Base-by-base conservation (phyloP, 768 basidiomycete species). In the Trametes punicea region DNA sequence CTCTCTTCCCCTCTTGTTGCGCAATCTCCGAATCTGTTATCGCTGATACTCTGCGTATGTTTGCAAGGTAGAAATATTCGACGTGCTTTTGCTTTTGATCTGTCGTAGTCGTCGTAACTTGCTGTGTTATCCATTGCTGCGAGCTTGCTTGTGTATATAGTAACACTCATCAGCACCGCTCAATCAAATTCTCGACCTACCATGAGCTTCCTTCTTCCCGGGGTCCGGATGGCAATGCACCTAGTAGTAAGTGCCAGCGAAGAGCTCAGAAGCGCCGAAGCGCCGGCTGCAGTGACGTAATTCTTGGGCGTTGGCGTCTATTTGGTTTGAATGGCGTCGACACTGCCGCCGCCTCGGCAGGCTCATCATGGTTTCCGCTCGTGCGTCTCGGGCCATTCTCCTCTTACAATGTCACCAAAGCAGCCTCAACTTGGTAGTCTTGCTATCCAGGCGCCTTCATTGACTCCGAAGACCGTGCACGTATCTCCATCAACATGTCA, bases 401-500 rank as follows among this genome's bases (percentile, higher is more conserved):
- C 33, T 16, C 29, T 27, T 4, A 33, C 48, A 48, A 78, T 78
- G 78, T 62, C 76, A 52, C 69, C 74, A 33, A 69, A 74, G 62
- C 65, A 65, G 40, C 84, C 82, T 55, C 69, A 67, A 44, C 74
- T 89, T 25, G 88, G 87, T 39, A 88, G 86, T 64, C 75, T 83
- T 31, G 85, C 86, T 7, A 69, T 90, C 39, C 84, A 90, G 70
- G 80, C 80, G 6, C 86, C 88, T 16, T 75, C 78, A 26, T 67
- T 76, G 46, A 73, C 78, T 26, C 77, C 84, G 27, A 84, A 86
- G 62, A 74, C 80, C 2, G 83, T 91, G n/a, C 82, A 83, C 67
- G 83, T 93, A 48, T 81, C 84, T n/a, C 72, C 83, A 15, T 73
- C 80, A 61, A 90, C 87, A 62, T 93, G 90, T 62, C 77, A 84